phyloP scores from a whole-genome alignment of 768 basidiomycete species.

The Suillus hirtellus region DNA sequence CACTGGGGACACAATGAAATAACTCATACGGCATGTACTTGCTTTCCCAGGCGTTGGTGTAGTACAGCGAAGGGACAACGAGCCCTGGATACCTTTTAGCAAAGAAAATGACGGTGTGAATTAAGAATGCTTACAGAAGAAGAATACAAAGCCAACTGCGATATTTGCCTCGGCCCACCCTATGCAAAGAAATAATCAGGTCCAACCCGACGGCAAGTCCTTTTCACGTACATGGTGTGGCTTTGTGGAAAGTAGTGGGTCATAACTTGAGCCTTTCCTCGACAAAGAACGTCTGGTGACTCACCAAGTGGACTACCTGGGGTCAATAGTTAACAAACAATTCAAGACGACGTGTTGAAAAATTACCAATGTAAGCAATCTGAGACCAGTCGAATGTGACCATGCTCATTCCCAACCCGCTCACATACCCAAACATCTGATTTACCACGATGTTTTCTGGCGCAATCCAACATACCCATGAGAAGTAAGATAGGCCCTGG shows the following conservation, averaged over 20 bases:
- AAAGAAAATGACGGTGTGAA: constrained; percentile 56
- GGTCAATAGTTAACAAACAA: not conserved
- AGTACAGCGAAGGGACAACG: constrained; percentile 64
- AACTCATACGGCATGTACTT: constrained; percentile 53
- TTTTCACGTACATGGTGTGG: constrained; percentile 3
- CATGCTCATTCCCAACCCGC: constrained; percentile 65
- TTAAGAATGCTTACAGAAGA: constrained; percentile 53
- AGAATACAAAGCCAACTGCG: constrained; percentile 58
- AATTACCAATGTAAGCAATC: constrained; percentile 39
- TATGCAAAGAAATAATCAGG: not conserved
- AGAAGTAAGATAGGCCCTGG: constrained; percentile 61
- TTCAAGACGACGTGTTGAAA: not conserved
- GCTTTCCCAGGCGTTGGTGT: constrained; percentile 63
- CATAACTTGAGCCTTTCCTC: not conserved
- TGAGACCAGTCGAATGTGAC: constrained; percentile 85
- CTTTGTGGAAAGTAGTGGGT: not conserved
- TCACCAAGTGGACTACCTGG: constrained; percentile 59
- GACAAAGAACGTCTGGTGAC: not conserved
- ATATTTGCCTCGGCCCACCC: constrained; percentile 86
- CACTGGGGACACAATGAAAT: not conserved
- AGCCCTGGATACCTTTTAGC: constrained; percentile 46
- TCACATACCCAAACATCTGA: constrained; percentile 67
- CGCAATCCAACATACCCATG: constrained; percentile 65
- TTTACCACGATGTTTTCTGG: constrained; percentile 71
- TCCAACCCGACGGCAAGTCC: no score